Evolutionary conservation across 139 green algal genomes (phyloP), one percentile per base, ranked within the genome.

Genomic region (Edaphochlamys debaryana): DNA sequence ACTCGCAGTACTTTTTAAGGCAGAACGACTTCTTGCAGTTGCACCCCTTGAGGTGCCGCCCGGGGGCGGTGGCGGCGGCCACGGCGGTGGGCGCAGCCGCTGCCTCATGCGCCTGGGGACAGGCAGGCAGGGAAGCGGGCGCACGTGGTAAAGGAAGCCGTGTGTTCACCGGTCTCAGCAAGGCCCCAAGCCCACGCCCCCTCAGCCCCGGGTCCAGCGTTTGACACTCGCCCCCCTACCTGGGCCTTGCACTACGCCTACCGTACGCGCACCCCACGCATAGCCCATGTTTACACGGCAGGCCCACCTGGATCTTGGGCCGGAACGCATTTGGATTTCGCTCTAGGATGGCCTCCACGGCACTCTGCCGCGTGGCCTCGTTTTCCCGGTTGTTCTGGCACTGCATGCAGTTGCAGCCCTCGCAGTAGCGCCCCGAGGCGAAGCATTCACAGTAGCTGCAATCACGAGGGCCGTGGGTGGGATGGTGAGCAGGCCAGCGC

Each of bases 1-100:
- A 99, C 87, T 99, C 97, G 89, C 97, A 99, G 92, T 99, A 99
- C 91, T 98, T 98, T 85, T 99, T 99, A 32, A 95, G 91, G 92
- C 97, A 99, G 63, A 54, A 75, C 48, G 79, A 93, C 90, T 97
- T 98, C 86, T 97, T 97, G 93, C 95, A 98, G 85, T 97, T 97
- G 91, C 95, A 98, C 62, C 95, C 95, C 83, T 97, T 97, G 78
- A 89, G 94, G 89, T 98, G 95, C 22, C 91, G 90, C 36, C 84
- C 84, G 38, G 77, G 69, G n/a, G 63, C 80, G 7, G 81, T 50
- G 60, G 22, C 73, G 3, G 9, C 41, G 40, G 84, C 34, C 32
- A 52, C 77, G 7, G 63, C 32, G 13, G 62, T 25, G 25, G 45
- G 34, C 8, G 79, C 68, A 32, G 63, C 58, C 11, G 71, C 52